phyloP scores from a whole-genome alignment of 108 stramenopile species.

The Pseudonitzschia delicatissima region DNA sequence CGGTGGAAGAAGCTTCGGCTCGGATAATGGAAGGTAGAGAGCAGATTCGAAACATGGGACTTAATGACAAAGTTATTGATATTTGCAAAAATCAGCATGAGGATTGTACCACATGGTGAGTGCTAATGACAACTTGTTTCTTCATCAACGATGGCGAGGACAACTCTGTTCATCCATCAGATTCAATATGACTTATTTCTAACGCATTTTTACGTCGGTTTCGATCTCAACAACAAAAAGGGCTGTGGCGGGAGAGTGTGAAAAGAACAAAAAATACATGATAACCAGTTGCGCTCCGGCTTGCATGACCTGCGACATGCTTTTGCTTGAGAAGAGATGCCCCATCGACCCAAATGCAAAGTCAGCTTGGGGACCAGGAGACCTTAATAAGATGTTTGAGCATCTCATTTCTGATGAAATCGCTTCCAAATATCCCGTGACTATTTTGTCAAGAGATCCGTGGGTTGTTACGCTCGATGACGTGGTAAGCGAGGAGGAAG shows the following conservation, averaged over 20 bases:
- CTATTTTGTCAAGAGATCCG: slow-evolving; percentile 60
- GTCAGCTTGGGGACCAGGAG: slow-evolving; percentile 54
- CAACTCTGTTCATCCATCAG: no score
- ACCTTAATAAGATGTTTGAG: slow-evolving; percentile 67
- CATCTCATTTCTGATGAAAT: slow-evolving; percentile 46
- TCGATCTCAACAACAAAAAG: not conserved
- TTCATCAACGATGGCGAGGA: not conserved
- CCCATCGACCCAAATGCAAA: slow-evolving; percentile 54
- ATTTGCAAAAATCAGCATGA: slow-evolving; percentile 46
- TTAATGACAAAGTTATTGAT: slow-evolving; percentile 9
- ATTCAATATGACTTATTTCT: no score
- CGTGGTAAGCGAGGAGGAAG: slow-evolving; percentile 77
- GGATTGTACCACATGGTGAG: slow-evolving; percentile 47
- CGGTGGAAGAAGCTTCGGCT: not conserved
- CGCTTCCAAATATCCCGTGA: slow-evolving; percentile 46
- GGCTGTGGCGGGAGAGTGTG: slow-evolving; percentile 52
- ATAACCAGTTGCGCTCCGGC: slow-evolving; percentile 56
- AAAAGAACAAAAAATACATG: slow-evolving; percentile 33
- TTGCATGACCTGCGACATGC: slow-evolving; percentile 56
- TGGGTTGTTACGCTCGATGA: slow-evolving; percentile 88
- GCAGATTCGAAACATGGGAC: slow-evolving; percentile 1
- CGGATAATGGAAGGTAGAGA: not conserved
- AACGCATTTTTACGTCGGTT: not conserved
- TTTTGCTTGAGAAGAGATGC: slow-evolving; percentile 50
- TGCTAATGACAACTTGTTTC: not conserved